phyloP scores from a whole-genome alignment of 768 basidiomycete species.

The Clavulina sp. region DNA sequence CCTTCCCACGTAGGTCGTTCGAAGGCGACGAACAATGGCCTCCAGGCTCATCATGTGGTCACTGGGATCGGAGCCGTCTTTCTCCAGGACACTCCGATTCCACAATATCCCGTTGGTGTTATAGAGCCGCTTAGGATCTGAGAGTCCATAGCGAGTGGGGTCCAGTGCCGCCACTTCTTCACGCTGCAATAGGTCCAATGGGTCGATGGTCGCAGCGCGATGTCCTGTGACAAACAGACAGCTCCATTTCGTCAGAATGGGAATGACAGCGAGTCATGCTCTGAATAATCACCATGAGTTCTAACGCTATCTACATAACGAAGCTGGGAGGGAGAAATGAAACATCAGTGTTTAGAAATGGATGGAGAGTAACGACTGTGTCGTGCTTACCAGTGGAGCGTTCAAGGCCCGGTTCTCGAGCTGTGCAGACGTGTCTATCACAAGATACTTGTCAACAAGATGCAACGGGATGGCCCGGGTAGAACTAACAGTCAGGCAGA shows the following conservation, averaged over 20 bases:
- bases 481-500: neutral
- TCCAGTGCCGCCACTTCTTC: slow-evolving; percentile 64
- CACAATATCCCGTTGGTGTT: slow-evolving; percentile 71
- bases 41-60: slow-evolving; percentile 46
- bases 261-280: slow-evolving; percentile 8
- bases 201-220: slow-evolving; percentile 72
- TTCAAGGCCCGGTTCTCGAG: slow-evolving; percentile 51
- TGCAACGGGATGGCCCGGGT: neutral
- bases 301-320: slow-evolving; percentile 82
- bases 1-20: slow-evolving; percentile 58
- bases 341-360: no score
- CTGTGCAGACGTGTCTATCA: slow-evolving; percentile 43
- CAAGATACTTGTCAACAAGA: neutral
- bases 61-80: slow-evolving; percentile 12
- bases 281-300: slow-evolving; percentile 14
- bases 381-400: no score
- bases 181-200: slow-evolving; percentile 70
- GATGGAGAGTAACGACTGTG: no score
- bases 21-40: slow-evolving; percentile 52
- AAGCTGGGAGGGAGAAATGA: no score
- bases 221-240: slow-evolving; percentile 29
- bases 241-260: slow-evolving; percentile 25
- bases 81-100: slow-evolving; percentile 25
- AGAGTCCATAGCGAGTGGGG: slow-evolving; percentile 59
- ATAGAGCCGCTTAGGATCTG: slow-evolving; percentile 34